Conservation (phyloP, 2,329 filamentous ascomycete genomes). For the Aspergillus intermedius region DNA sequence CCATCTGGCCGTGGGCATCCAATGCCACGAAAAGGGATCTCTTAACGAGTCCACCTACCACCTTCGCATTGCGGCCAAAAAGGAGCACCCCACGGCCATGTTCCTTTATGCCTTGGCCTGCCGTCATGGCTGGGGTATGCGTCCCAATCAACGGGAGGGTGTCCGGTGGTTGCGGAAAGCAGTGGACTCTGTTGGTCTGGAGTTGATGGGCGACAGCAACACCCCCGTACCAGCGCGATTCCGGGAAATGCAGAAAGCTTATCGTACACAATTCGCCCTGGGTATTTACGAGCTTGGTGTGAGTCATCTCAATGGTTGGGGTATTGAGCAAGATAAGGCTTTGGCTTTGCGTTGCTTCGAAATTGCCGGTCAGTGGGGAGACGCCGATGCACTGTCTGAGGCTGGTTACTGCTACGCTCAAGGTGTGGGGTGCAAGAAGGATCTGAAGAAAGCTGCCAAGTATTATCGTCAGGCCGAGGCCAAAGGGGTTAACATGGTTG, state of each 20-base stretch:
- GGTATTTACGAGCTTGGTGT: slow-evolving; percentile 95
- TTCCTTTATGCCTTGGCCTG: slow-evolving; percentile 91
- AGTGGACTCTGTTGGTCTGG: slow-evolving; percentile 72
- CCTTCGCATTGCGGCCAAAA: slow-evolving; percentile 77
- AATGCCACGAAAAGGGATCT: slow-evolving; percentile 79
- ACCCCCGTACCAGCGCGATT: slow-evolving; percentile 44
- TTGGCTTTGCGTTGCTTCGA: slow-evolving; percentile 91
- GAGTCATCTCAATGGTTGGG: slow-evolving; percentile 97
- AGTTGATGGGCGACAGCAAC: slow-evolving; percentile 70
- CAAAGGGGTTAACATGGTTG: slow-evolving; percentile 94
- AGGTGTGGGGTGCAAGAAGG: slow-evolving; percentile 89
- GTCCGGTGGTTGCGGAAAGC: slow-evolving; percentile 89
- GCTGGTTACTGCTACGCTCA: slow-evolving; percentile 95
- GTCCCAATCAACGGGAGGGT: slow-evolving; percentile 80
- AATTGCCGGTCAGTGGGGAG: slow-evolving; percentile 91
- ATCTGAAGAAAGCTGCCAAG: slow-evolving; percentile 85
- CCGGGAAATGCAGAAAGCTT: slow-evolving; percentile 65
- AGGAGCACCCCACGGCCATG: slow-evolving; percentile 88
- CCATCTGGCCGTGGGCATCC: slow-evolving; percentile 83
- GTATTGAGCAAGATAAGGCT: slow-evolving; percentile 83
- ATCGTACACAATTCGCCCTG: slow-evolving; percentile 87
- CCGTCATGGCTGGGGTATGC: slow-evolving; percentile 96
- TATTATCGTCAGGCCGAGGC: slow-evolving; percentile 87
- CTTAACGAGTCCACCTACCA: slow-evolving; percentile 95
- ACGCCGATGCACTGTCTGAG: slow-evolving; percentile 87